Evolutionary conservation across 495 filamentous ascomycete species (phyloP), one percentile per base, ranked within the genome.

Genomic region (Paragyromitra xinjiangensis): DNA sequence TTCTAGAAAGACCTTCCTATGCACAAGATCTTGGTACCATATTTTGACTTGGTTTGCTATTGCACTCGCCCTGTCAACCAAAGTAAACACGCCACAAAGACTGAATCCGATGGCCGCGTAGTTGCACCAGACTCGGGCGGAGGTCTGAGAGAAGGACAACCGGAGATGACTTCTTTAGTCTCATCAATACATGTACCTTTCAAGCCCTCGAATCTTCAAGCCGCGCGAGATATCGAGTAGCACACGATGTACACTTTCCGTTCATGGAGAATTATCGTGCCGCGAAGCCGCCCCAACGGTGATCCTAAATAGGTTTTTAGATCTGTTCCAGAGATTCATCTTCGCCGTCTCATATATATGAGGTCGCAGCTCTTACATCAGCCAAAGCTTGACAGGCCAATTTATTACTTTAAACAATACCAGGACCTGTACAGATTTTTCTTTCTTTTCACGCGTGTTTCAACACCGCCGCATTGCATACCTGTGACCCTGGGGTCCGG

Each of bases 401-500:
- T 45, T 19, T 34, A 65, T 61, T 37, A 34, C 63, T 26, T 34
- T 42, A 71, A 48, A 16, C 40, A 64, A 65, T 8, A 34, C 39
- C 53, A 61, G 40, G 71, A 61, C 68, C 50, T 42, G 62, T 66
- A 50, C 71, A 71, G 61, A 34, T n/a, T 48, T 19, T 64, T 61
- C 34, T 64, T 29, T 42, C 29, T 55, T 45, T 53, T 37, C 29
- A 39, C 42, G 48, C 45, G 59, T 65, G 73, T 77, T 77, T 77
- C 73, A 77, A 48, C 48, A 58, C 26, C 67, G n/a, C 73, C 45
- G 56, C 59, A 64, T 44, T 45, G 22, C 29, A 53, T 45, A 19
- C 53, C 55, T 70, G 58, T 63, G 45, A 61, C 53, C 59, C 40
- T 44, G 55, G 50, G 26, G 59, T 64, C 58, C 48, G 34, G 71